Conservation (phyloP, 2,329 filamentous ascomycete genomes). For the Cyphellophora attinorum region DNA sequence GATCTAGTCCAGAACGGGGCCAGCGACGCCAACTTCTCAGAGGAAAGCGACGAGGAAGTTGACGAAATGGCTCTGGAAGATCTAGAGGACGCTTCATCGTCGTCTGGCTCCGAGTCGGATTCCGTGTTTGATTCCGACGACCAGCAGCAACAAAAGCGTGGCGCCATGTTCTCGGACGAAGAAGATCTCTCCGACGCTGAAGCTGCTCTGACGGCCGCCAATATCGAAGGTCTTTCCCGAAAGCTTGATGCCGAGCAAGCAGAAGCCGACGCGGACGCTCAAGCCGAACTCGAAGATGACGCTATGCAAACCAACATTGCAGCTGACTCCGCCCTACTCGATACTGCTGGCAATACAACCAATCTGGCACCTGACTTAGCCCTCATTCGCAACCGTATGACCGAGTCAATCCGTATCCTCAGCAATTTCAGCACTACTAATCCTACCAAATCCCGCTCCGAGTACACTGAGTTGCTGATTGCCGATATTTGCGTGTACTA, state of each 20-base stretch:
- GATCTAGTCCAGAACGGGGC: conserved; percentile 26
- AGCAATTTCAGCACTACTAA: conserved; percentile 79
- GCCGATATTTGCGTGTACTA: conserved; percentile 96
- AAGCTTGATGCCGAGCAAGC: conserved; percentile 72
- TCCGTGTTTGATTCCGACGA: conserved; percentile 63
- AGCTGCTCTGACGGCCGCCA: conserved; percentile 86
- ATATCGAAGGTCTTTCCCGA: conserved; percentile 83
- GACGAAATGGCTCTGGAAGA: conserved; percentile 20
- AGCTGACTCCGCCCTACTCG: conserved; percentile 59
- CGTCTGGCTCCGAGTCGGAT: conserved; percentile 5
- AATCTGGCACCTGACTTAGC: conserved; percentile 82
- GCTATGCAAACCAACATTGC: conserved; percentile 90
- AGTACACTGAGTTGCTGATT: conserved; percentile 78
- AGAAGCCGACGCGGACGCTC: conserved; percentile 70
- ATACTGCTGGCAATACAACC: conserved; percentile 48
- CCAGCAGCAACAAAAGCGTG: background rate
- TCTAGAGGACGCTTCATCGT: conserved; percentile 17
- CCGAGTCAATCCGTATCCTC: conserved; percentile 83
- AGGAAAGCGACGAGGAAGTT: conserved; percentile 28
- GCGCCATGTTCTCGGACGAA: conserved; percentile 86
- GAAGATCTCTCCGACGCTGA: conserved; percentile 81
- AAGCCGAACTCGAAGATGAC: conserved; percentile 75
- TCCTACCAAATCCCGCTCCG: conserved; percentile 68
- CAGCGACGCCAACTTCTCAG: conserved; percentile 36
- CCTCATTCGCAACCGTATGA: conserved; percentile 77